phyloP scores from a whole-genome alignment of 768 basidiomycete genomes.

The Hysterangium stoloniferum region DNA sequence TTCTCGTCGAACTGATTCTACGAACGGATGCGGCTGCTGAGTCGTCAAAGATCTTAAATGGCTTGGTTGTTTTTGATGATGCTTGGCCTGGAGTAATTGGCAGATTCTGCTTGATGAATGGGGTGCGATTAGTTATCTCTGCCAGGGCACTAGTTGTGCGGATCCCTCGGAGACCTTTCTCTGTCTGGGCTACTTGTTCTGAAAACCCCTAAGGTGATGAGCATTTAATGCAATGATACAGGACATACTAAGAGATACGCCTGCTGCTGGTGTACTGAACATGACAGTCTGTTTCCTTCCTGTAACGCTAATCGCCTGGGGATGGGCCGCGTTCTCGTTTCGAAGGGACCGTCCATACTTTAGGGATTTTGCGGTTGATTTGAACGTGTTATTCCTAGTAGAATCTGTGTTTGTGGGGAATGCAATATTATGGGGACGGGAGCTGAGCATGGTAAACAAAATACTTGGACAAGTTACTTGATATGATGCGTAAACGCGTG shows the following conservation, averaged over 20 bases:
- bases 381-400: not conserved
- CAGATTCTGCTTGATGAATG: not conserved
- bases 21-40: not conserved
- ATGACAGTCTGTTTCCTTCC: not conserved
- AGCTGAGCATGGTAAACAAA: not conserved
- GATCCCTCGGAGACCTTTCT: not conserved
- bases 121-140: constrained; percentile 9
- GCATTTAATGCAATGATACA: not conserved
- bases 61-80: not conserved
- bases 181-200: not conserved
- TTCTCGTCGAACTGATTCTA: constrained; percentile 49
- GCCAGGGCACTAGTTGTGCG: not conserved
- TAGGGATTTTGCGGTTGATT: not conserved
- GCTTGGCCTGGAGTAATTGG: not conserved
- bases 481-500: not conserved
- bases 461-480: not conserved
- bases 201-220: not conserved
- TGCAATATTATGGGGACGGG: not conserved
- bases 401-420: not conserved
- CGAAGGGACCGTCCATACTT: constrained; percentile 2
- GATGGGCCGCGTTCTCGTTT: constrained; percentile 9
- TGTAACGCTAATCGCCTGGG: not conserved
- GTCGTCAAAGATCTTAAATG: not conserved
- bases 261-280: not conserved
- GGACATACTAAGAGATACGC: not conserved